phyloP scores from a whole-genome alignment of 768 basidiomycete genomes.

The Amanita rubescens region DNA sequence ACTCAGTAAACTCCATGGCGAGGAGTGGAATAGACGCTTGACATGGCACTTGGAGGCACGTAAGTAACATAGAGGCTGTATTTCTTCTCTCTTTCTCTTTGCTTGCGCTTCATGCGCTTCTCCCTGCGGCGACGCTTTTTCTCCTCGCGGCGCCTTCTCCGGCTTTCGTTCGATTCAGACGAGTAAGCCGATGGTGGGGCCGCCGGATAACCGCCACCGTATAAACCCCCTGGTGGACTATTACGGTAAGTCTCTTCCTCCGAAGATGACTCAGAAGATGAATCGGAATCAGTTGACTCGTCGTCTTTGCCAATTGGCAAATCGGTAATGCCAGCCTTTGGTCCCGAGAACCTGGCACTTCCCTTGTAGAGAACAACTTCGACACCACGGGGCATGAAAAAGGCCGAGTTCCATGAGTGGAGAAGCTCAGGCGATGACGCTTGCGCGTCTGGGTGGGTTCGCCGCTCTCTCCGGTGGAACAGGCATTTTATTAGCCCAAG shows the following conservation, averaged over 20 bases:
- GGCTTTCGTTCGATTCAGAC: conserved; percentile 28
- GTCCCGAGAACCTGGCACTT: conserved; percentile 68
- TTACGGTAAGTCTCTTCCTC: conserved; percentile 18
- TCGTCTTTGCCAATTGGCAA: conserved; percentile 42
- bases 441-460: conserved; percentile 47
- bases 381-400: conserved; percentile 68
- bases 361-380: conserved; percentile 80
- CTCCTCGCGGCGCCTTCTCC: conserved; percentile 45
- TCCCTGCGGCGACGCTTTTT: conserved; percentile 56
- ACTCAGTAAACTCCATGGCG: conserved; percentile 10
- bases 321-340: conserved; percentile 46
- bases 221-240: neutral
- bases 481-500: conserved; percentile 74
- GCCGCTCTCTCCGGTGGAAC: conserved; percentile 45
- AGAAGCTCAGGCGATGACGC: conserved; percentile 63
- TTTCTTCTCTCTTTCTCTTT: conserved; percentile 51
- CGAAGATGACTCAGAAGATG: conserved; percentile 33
- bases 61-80: conserved; percentile 60
- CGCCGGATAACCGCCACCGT: conserved; percentile 5
- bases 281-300: conserved; percentile 24
- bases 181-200: neutral
- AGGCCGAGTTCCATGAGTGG: conserved; percentile 73
- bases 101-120: conserved; percentile 53
- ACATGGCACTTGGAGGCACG: conserved; percentile 22
- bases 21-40: conserved; percentile 14